phyloP scores from a whole-genome alignment of 495 filamentous ascomycete species.

The Neurospora sp. region DNA sequence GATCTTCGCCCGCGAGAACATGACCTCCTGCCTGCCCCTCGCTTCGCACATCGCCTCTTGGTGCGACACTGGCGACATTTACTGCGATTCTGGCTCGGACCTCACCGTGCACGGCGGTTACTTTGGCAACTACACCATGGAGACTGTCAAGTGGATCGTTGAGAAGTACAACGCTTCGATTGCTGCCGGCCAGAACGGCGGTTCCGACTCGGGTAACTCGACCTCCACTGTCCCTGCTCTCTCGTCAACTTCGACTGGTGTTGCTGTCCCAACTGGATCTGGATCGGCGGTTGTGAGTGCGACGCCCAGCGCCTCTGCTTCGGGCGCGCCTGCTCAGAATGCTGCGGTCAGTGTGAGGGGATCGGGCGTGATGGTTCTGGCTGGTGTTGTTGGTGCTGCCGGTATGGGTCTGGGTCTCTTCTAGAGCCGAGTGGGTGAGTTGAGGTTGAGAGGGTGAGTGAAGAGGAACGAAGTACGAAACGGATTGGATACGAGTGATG shows the following conservation, averaged over 20 bases:
- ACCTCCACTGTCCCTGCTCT: neutral
- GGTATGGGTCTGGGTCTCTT: neutral
- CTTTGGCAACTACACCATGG: conserved; percentile 13
- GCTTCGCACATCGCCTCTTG: conserved; percentile 7
- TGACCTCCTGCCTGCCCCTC: conserved; percentile 9
- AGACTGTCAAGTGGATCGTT: conserved; percentile 13
- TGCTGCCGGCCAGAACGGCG: neutral
- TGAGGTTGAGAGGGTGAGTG: neutral
- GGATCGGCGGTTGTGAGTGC: neutral
- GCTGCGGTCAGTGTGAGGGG: neutral
- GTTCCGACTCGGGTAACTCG: neutral
- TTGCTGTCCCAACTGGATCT: neutral
- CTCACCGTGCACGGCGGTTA: conserved; percentile 11
- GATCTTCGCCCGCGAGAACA: conserved; percentile 12
- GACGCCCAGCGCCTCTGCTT: neutral
- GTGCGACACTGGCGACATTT: conserved; percentile 19
- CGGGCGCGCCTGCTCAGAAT: neutral
- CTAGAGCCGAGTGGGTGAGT: neutral
- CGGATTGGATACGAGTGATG: neutral
- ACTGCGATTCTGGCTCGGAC: conserved; percentile 15
- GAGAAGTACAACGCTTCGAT: conserved; percentile 10
- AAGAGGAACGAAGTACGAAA: neutral
- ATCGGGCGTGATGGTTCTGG: neutral
- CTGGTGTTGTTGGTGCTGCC: neutral
- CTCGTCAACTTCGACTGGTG: neutral